phyloP scores from a whole-genome alignment of 1,139 yeast species.

The Diutina sp. region DNA sequence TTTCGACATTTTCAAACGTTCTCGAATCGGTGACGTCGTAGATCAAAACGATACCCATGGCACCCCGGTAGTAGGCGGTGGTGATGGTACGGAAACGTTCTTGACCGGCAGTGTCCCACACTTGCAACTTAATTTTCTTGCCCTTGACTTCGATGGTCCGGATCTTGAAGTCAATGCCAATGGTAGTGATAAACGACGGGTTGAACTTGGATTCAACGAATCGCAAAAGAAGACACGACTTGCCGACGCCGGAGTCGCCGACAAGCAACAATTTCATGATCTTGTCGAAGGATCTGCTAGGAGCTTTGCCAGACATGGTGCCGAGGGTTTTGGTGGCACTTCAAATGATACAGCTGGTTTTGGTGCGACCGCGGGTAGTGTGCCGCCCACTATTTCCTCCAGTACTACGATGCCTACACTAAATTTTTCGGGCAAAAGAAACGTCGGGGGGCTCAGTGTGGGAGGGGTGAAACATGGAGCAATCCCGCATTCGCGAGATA shows the following conservation, averaged over 20 bases:
- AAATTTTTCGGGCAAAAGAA: background rate
- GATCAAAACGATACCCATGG: constrained; percentile 93
- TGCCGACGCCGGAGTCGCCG: constrained; percentile 95
- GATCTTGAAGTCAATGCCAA: constrained; percentile 95
- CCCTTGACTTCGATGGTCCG: constrained; percentile 93
- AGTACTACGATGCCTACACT: background rate
- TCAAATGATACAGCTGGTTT: background rate
- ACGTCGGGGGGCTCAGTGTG: background rate
- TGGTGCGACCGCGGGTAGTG: background rate
- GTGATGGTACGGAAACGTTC: constrained; percentile 97
- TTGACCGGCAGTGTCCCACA: constrained; percentile 99
- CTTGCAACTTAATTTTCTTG: constrained; percentile 84
- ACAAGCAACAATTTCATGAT: constrained; percentile 87
- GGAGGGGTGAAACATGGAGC: background rate
- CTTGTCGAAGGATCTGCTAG: constrained; percentile 80
- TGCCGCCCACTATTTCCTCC: background rate
- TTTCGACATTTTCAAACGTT: constrained; percentile 74
- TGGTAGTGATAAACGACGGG: constrained; percentile 92
- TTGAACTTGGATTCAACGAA: constrained; percentile 96
- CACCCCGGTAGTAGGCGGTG: constrained; percentile 96
- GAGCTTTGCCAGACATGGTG: constrained; percentile 44
- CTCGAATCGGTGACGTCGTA: constrained; percentile 95
- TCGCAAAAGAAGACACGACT: constrained; percentile 85
- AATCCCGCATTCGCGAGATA: background rate
- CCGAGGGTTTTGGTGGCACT: background rate